Evolutionary conservation across 805 yeast species (phyloP).

Genomic region (Lachancea waltii): DNA sequence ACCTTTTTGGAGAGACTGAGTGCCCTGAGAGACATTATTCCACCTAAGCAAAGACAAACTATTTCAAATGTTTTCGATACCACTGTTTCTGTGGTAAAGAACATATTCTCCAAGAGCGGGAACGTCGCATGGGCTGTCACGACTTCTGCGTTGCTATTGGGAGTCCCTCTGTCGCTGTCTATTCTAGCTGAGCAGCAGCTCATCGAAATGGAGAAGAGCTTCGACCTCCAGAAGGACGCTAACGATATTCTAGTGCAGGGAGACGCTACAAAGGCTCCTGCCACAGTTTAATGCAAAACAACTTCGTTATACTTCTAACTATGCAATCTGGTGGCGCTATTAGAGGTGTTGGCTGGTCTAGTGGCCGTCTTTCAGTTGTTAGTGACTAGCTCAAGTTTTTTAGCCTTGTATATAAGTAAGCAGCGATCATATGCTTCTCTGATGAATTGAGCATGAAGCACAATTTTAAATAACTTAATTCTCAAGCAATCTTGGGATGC

Average conservation of each 20-base stretch:
- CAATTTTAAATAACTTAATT: no score
- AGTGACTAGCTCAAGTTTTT: neutral
- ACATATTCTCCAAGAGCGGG: conserved; percentile 58
- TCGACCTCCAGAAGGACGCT: conserved; percentile 73
- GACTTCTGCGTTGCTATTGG: conserved; percentile 75
- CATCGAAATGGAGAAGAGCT: conserved; percentile 88
- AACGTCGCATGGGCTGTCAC: conserved; percentile 78
- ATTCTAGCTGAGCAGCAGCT: conserved; percentile 90
- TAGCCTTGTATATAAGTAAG: conserved; percentile 10
- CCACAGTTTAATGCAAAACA: conserved; percentile 2
- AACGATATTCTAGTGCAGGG: conserved; percentile 70
- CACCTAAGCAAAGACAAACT: conserved; percentile 73
- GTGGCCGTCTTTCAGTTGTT: neutral
- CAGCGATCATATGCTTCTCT: conserved; percentile 6
- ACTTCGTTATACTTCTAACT: no score
- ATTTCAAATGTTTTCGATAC: conserved; percentile 32
- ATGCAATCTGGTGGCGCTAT: no score
- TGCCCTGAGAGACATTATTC: conserved; percentile 86
- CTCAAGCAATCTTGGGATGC: conserved; percentile 47
- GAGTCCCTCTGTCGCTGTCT: conserved; percentile 87
- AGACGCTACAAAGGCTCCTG: conserved; percentile 39
- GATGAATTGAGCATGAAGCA: neutral
- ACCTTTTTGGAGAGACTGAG: conserved; percentile 78
- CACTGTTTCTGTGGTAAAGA: conserved; percentile 37
- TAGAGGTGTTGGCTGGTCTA: no score